These are phyloP conservation scores for Cercophora sp. DNA, from an alignment of 495 filamentous ascomycete species.

Conservation along the genomic window DNA sequence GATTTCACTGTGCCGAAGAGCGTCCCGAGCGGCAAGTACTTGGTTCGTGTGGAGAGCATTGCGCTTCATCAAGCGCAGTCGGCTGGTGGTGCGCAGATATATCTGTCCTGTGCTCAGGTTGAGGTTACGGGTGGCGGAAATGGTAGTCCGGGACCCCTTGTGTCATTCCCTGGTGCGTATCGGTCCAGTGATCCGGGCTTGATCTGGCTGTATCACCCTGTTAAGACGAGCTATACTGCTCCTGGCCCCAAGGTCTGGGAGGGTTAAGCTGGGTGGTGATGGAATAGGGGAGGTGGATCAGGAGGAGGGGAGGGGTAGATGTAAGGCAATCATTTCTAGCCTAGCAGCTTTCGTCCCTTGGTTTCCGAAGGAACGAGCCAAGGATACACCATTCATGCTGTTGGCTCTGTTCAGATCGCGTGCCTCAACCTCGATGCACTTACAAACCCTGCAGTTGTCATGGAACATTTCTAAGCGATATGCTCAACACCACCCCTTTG, in stretches of 20 bases:
- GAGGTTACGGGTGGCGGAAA: slow-evolving; percentile 42
- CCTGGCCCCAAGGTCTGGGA: slow-evolving; percentile 36
- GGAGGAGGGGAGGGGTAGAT: no score
- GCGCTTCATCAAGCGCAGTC: slow-evolving; percentile 41
- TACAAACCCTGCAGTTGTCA: no score
- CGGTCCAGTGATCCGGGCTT: slow-evolving; percentile 28
- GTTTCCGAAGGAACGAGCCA: no score
- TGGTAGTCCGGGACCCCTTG: slow-evolving; percentile 32
- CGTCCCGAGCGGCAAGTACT: slow-evolving; percentile 42
- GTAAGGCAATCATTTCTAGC: no score
- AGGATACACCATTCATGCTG: no score
- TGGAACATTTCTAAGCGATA: no score
- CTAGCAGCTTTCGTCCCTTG: no score
- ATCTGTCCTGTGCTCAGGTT: slow-evolving; percentile 39
- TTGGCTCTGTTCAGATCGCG: no score
- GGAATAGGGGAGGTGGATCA: no score
- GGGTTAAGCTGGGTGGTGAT: no score
- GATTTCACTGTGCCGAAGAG: slow-evolving; percentile 38
- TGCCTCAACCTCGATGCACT: no score
- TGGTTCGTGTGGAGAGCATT: slow-evolving; percentile 48
- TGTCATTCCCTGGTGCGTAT: slow-evolving; percentile 33
- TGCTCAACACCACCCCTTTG: no score
- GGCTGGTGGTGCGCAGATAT: slow-evolving; percentile 45
- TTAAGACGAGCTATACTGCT: slow-evolving; percentile 31
- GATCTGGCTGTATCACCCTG: slow-evolving; percentile 15